Evolutionary conservation across 176 grass and related monocot genomes (phyloP), one percentile per base, ranked within the genome.

Genomic region (Thinopyrum elongatum): DNA sequence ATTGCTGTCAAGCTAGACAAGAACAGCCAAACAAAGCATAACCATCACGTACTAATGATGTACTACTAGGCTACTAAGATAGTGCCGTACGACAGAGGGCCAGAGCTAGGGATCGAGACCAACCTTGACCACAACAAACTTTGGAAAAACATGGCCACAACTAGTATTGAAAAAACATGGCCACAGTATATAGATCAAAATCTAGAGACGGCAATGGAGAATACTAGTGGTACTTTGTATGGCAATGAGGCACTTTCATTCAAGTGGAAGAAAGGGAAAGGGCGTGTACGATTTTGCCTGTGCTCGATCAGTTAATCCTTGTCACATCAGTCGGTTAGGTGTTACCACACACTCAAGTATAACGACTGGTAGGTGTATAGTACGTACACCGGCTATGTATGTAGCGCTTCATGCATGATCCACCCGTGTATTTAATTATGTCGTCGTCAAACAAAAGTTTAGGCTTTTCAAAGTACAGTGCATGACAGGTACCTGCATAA

Each of bases 121-220:
- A 70, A 78, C 21, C 41, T 58, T 16, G 73, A 4, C 71, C 71
- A 74, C 71, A 74, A 28, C 26, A 10, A 28, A 41, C 41, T 49
- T 6, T 19, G 34, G n/a, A 12, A 23, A 67, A 76, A 6, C 16
- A 28, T 31, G 30, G 4, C 70, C 70, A 72, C 70, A 73, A 15
- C 23, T 10, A 41, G 8, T 9, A 10, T 10, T 15, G 41, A 16
- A 16, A 28, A 69, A 77, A 10, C 10, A 42, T 26, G 26, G 66
- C 89, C 74, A 74, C 74, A 36, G 59, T 46, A 66, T 74, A 65
- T 83, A 42, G 6, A 83, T 5, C 23, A 14, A 53, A 53, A 79
- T 0, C 14, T 13, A 41, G 4, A 27, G 51, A 58, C 47, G 28
- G 33, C n/a, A 82, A 14, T 69, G 28, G 25, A 28, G 35, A 35